Evolutionary conservation across 306 rosid species (phyloP), one percentile per base, ranked within the genome.

Genomic region (Vicia faba): DNA sequence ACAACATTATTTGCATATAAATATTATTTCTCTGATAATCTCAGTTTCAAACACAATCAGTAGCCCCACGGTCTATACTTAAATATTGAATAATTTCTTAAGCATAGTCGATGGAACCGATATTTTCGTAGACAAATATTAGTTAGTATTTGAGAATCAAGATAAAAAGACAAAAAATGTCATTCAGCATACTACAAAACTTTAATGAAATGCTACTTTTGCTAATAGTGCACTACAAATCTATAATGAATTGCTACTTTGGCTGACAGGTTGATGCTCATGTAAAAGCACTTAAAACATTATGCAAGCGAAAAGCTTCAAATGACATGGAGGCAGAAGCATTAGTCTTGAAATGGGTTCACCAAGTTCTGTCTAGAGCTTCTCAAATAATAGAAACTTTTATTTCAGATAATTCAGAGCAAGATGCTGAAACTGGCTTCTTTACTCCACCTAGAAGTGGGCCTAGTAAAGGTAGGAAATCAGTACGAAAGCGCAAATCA

Each of bases 191-290:
- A 40, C 38, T 58, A 12, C 15, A 60, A 20, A 20, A 39, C 51
- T 36, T 19, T 20, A 11, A 56, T 63, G 54, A 69, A 63, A 64
- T 74, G 65, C 66, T 64, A 39, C 39, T 61, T 65, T 61, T 70
- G 62, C 20, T 79, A 55, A 14, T 26, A 28, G 7, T 36, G 15
- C 49, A 33, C 39, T 62, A 12, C 19, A 60, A 39, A 61, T 23
- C 51, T 61, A 61, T 40, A 39, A 50, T 63, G 49, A 66, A 60
- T 60, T 74, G 68, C 66, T 70, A 39, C 44, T 61, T 70, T 61
- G 73, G 66, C 31, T 79, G 64, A 50, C 85, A 92, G 98, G 87
- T 89, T 78, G 89, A 87, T 64, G 98, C 96, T 65, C 98, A 89
- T 79, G 87, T 87, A 65, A 92, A 84, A 82, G 88, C 96, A 26